Evolutionary conservation across 495 filamentous ascomycete species (phyloP).

Genomic region (Aspergillus homomorphus): DNA sequence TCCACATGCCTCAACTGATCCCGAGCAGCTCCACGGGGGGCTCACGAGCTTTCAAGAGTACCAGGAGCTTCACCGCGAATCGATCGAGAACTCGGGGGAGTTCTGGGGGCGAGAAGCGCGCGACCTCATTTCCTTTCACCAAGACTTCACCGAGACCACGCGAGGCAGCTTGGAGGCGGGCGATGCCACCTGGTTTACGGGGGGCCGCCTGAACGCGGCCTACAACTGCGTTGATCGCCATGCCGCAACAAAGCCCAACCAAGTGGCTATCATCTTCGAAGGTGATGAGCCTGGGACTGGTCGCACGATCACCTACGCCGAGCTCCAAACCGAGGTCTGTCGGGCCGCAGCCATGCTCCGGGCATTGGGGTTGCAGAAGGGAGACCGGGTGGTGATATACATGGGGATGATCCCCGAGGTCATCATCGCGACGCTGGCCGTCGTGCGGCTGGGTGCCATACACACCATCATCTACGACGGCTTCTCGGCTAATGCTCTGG

Average conservation of each 20-base stretch:
- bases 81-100: no score
- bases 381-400: slow-evolving; percentile 76
- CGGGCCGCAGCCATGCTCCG: slow-evolving; percentile 66
- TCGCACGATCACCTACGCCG: slow-evolving; percentile 58
- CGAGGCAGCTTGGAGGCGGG: background rate
- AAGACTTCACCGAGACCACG: no score
- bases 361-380: slow-evolving; percentile 71
- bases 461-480: slow-evolving; percentile 89
- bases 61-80: no score
- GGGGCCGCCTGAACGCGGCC: slow-evolving; percentile 50
- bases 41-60: no score
- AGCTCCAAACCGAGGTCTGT: slow-evolving; percentile 69
- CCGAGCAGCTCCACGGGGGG: no score
- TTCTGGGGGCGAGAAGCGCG: no score
- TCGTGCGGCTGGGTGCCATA: slow-evolving; percentile 70
- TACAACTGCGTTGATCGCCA: slow-evolving; percentile 82
- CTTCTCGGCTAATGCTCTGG: slow-evolving; percentile 67
- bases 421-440: slow-evolving; percentile 68
- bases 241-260: slow-evolving; percentile 61
- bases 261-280: slow-evolving; percentile 71
- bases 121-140: no score
- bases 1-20: no score
- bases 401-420: slow-evolving; percentile 88
- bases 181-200: slow-evolving; percentile 61
- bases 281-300: slow-evolving; percentile 65